Evolutionary conservation across 1,284 basidiomycete species (phyloP), one percentile per base, ranked within the genome.

Genomic region (Microbotryum lychnidis-dioicae): DNA sequence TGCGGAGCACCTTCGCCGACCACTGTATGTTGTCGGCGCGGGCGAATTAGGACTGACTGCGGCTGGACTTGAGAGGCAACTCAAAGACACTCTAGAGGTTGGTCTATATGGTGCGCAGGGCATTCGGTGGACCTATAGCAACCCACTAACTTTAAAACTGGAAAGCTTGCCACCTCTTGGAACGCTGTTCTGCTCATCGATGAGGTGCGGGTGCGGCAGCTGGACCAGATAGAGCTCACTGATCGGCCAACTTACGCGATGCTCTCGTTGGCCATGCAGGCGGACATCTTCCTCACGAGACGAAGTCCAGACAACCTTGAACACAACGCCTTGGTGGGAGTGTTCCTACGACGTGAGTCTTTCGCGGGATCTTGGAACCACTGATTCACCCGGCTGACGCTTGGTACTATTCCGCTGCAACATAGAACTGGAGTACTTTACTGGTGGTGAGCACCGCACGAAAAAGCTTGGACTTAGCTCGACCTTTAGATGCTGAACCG

Each of bases 391-490:
- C 2, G 9, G 31, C 31, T 31, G 31, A 31, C 31, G 31, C 1
- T 44, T 33, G 7, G 5, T 2, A 51, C 54, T 45, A 7, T 20
- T 33, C 29, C 4, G 33, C 23, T 29, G 10, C 10, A 31, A 31
- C n/a, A 20, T 12, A 67, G 65, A 60, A n/a, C 61, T 68, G 44
- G 66, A 66, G 25, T 68, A 68, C 57, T 68, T 66, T 37, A 57
- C 53, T n/a, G 66, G 66, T 20, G 59, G 59, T 56, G 53, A 31
- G 58, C 4, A 16, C 1, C 2, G 0, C 27, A 27, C 31, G 8
- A 10, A 3, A 9, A 31, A 31, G 31, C 31, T 31, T 31, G 31
- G 31, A 3, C 31, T 31, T 31, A 31, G 31, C 1, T 31, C 31
- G 31, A 31, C 31, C 8, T 9, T 9, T 6, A 27, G 4, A 6